Base-by-base conservation (phyloP, 371 early-diverging fungal genomes). In the Mortierella sp. region DNA sequence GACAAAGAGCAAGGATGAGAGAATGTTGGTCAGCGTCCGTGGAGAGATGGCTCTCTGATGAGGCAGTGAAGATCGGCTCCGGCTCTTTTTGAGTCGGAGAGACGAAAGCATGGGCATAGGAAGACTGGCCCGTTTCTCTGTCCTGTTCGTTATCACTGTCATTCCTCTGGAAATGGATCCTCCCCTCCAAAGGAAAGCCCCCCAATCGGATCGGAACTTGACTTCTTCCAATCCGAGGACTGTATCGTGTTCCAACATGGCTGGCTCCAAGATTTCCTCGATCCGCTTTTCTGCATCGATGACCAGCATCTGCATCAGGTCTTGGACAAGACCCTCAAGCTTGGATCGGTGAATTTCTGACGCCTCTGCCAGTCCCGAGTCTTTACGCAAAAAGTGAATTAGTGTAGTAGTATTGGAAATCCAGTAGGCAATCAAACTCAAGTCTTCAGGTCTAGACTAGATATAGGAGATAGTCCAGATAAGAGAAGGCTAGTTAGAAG, bases 371-470 rank as follows among this genome's bases (percentile, higher is more conserved):
- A 97, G 85, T 0, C 88, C 87, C 4, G 85, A 52, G 75, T 97
- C 98, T 59, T 91, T 89, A 74, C 93, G 90, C 43, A 97, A 76
- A 71, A 92, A 96, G 60, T 90, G 89, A 4, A 94, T 67, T 5
- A 97, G 84, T 48, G 89, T 90, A 28, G 88, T 88, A 47, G 85
- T 72, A 76, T 97, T 97, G 37, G 95, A 84, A 25, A 95, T 83
- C 97, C 96, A 96, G 67, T 90, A 95, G 5, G 92, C 87, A n/a
- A 91, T 81, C 19, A 84, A 56, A 57, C 75, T 76, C 60, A 82
- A 69, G 51, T 87, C 87, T 43, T 85, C 83, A 0, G 75, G 79
- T 47, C 70, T 50, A 18, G 66, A 58, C 86, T 85, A 62, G 2
- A n/a, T n/a, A n/a, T n/a, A n/a, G n/a, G 45, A 4, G 19, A 14